Evolutionary conservation across 2,329 filamentous ascomycete genomes (phyloP), one percentile per base, ranked within the genome.

Genomic region (Penicillium sp.): DNA sequence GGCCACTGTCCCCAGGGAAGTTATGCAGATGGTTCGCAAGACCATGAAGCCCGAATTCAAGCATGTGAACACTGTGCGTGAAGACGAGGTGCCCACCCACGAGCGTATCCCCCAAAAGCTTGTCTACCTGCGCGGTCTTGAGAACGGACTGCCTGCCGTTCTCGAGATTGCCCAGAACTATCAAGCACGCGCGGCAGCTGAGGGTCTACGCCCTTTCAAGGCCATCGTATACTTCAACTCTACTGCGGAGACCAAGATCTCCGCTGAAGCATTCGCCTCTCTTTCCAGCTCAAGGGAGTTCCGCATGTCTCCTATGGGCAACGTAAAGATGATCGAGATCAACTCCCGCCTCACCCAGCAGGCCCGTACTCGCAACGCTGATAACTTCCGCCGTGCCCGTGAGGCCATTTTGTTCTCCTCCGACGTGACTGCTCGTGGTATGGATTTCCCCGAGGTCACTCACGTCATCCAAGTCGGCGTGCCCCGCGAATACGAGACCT

Each of bases 191-290:
- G 66, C 72, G 16, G 61, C 59, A 34, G 41, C 61, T 13, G 67
- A 53, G 48, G 72, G 59, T 59, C 68, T 55, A 63, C 69, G 54
- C 72, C 88, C 89, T 0, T 96, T 97, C 80, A 99, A 99, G 78
- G 89, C 89, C n/a, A 95, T 99, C 52, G 76, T 95, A 35, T 99
- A 95, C 74, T 86, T 92, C 68, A 88, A 88, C 62, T 89, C 87
- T 18, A 95, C 87, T 0, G 80, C 81, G 19, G 79, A 87, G 55
- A 88, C 90, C 37, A 77, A 84, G 49, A 75, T 90, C 40, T 82
- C 82, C 18, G 73, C 78, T 16, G 74, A 79, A 13, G 72, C 86
- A 18, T 81, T 90, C 44, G 70, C 74, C 49, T 74, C 75, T 28
- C 72, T 83, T 41, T 64, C 64, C 22, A 63, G 40, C n/a, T 46